These are phyloP conservation scores for Jamesozyma rosinii DNA, from an alignment of 805 yeast species.

Conservation along the genomic window DNA sequence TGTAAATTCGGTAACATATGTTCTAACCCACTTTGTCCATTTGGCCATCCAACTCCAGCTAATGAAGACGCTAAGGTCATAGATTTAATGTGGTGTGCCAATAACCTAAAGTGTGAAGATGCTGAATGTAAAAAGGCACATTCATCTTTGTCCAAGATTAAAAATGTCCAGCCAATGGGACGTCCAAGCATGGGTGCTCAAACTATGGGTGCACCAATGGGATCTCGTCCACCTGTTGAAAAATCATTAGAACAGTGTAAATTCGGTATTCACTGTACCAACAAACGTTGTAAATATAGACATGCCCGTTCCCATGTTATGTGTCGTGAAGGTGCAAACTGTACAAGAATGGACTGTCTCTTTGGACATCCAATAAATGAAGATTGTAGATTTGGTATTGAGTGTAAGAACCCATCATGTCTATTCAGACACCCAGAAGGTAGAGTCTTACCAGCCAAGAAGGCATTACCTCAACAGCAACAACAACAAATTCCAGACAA, in stretches of 20 bases:
- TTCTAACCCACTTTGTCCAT: constrained; percentile 71
- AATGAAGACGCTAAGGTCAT: constrained; percentile 64
- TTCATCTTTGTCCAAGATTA: constrained; percentile 58
- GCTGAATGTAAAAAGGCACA: constrained; percentile 64
- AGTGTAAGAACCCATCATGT: constrained; percentile 67
- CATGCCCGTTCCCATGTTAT: constrained; percentile 67
- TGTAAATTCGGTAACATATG: constrained; percentile 76
- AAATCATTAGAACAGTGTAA: constrained; percentile 73
- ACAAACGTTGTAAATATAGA: constrained; percentile 69
- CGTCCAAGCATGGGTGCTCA: constrained; percentile 15
- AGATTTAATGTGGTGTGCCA: constrained; percentile 66
- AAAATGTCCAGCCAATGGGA: constrained; percentile 29
- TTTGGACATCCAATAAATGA: constrained; percentile 76
- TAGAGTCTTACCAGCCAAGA: constrained; percentile 34
- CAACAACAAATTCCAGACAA: constrained; percentile 22
- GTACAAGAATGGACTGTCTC: constrained; percentile 71
- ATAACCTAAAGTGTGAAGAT: constrained; percentile 56
- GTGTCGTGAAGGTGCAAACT: constrained; percentile 75
- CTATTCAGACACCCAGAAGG: constrained; percentile 75
- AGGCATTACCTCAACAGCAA: constrained; percentile 12
- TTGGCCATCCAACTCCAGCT: constrained; percentile 87
- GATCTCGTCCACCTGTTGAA: constrained; percentile 30
- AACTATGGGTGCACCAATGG: constrained; percentile 6
- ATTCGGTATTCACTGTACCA: constrained; percentile 67
- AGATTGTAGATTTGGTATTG: constrained; percentile 69